Evolutionary conservation across 352 stramenopile species (phyloP).

Genomic region (Blastocystis sp.): DNA sequence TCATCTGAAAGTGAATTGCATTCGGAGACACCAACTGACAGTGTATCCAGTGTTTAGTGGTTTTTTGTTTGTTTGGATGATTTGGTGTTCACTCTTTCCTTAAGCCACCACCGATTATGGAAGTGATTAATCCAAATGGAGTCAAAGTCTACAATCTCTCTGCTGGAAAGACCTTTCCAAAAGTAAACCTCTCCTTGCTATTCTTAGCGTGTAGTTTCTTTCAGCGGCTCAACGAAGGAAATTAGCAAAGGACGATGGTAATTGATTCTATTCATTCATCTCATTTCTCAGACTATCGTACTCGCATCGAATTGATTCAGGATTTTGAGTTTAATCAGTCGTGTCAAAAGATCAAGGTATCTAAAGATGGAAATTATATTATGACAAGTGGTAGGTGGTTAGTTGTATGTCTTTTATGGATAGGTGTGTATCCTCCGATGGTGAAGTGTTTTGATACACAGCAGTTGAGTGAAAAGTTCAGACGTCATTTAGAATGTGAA

Average conservation of each 20-base stretch:
- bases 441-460: conserved; percentile 84
- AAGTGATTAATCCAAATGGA: conserved; percentile 45
- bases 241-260: conserved; percentile 56
- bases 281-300: conserved; percentile 66
- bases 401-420: conserved; percentile 32
- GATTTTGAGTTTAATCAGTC: conserved; percentile 91
- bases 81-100: neutral
- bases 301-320: conserved; percentile 92
- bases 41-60: conserved; percentile 84
- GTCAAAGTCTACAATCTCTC: conserved; percentile 24
- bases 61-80: conserved; percentile 65
- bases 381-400: conserved; percentile 71
- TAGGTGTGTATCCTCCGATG: conserved; percentile 87
- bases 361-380: conserved; percentile 86
- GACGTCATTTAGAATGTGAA: conserved; percentile 88
- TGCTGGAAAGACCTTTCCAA: conserved; percentile 76
- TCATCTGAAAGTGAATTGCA: no score
- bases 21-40: no score
- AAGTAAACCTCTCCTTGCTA: neutral
- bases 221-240: conserved; percentile 38
- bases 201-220: conserved; percentile 11
- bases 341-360: conserved; percentile 85
- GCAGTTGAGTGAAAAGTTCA: conserved; percentile 97
- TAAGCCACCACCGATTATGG: neutral
- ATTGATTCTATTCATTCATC: neutral